Evolutionary conservation across 306 rosid species (phyloP).

Genomic region (Quercus engelmannii): DNA sequence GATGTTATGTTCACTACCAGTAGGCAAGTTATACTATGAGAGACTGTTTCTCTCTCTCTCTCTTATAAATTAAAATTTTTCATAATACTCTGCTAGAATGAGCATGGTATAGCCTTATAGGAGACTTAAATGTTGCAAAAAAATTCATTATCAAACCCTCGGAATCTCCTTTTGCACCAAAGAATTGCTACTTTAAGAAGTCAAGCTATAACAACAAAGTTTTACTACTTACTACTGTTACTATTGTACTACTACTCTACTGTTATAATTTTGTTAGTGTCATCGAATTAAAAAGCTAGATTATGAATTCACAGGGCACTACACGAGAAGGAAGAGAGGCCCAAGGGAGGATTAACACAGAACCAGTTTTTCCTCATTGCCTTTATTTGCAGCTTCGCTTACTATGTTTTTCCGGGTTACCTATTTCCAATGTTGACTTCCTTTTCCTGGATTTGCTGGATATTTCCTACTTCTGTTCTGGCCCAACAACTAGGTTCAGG

Average conservation of each 20-base stretch:
- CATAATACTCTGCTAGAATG: no score
- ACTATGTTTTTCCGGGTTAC: slow-evolving; percentile 74
- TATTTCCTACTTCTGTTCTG: slow-evolving; percentile 58
- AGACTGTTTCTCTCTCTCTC: no score
- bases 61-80: no score
- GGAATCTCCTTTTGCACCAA: no score
- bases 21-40: no score
- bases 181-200: no score
- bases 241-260: neutral
- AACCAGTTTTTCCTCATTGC: slow-evolving; percentile 75
- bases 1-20: no score
- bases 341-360: slow-evolving; percentile 48
- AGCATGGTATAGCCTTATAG: no score
- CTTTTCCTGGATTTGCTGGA: slow-evolving; percentile 77
- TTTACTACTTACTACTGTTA: neutral
- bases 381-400: slow-evolving; percentile 67
- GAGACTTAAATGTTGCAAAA: no score
- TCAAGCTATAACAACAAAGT: neutral
- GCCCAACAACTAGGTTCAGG: slow-evolving; percentile 83
- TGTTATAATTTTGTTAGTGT: neutral
- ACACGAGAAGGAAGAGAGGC: slow-evolving; percentile 71
- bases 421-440: slow-evolving; percentile 71
- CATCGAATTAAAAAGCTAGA: neutral
- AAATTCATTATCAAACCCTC: no score
- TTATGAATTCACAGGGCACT: slow-evolving; percentile 47